phyloP scores from a whole-genome alignment of 176 grass and related monocot genomes.

The Eragrostis curvula region DNA sequence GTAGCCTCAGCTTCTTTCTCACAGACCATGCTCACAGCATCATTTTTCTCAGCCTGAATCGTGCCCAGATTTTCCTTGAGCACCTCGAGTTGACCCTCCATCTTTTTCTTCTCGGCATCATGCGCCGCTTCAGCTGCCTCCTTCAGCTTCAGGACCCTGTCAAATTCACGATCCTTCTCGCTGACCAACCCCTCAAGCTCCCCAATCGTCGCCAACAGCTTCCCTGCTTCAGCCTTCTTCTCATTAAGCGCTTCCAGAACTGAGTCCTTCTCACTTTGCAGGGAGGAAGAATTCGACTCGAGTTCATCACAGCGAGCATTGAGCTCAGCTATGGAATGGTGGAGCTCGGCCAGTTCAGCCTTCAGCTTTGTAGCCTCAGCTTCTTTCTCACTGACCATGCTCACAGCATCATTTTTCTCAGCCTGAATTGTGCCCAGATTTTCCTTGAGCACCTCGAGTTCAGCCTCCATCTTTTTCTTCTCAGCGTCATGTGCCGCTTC shows the following conservation, averaged over 20 bases:
- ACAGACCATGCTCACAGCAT: not conserved
- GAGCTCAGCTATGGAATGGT: not conserved
- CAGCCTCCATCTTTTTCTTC: not conserved
- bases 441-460: constrained; percentile 23
- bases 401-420: constrained; percentile 49
- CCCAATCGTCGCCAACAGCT: constrained; percentile 26
- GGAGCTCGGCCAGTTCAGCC: constrained; percentile 30
- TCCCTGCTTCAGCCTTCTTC: constrained; percentile 22
- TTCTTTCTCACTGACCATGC: constrained; percentile 22
- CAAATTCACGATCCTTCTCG: constrained; percentile 7
- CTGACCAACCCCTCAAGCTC: constrained; percentile 33
- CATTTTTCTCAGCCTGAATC: constrained; percentile 55
- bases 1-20: constrained; percentile 41
- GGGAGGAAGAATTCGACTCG: not conserved
- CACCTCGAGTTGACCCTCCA: constrained; percentile 8
- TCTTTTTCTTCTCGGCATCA: not conserved
- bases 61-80: constrained; percentile 6
- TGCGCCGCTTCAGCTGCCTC: no score
- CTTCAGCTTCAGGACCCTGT: no score
- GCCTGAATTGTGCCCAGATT: constrained; percentile 4
- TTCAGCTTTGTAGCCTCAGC: constrained; percentile 33
- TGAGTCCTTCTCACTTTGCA: constrained; percentile 33
- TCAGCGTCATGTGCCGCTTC: no score
- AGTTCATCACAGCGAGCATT: not conserved
- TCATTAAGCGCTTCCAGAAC: constrained; percentile 27